These are phyloP conservation scores for Grifola frondosa DNA, from an alignment of 1,284 basidiomycete species.

Conservation along the genomic window DNA sequence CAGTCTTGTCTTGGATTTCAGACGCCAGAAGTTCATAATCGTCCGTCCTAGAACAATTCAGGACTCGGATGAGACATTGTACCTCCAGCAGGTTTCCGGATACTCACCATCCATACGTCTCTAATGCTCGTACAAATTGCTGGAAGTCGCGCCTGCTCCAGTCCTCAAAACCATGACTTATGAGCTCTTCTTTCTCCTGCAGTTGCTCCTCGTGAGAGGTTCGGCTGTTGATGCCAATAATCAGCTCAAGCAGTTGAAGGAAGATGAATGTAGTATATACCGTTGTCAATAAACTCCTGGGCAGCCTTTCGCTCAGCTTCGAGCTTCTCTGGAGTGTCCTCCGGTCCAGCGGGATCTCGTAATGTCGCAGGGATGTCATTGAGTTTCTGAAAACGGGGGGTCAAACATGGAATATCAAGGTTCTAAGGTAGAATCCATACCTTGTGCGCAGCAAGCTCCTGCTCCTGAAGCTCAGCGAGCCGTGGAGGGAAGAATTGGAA, in stretches of 20 bases:
- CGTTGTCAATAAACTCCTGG: constrained; percentile 86
- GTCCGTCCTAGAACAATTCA: constrained; percentile 52
- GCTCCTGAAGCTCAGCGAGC: constrained; percentile 83
- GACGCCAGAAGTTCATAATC: constrained; percentile 75
- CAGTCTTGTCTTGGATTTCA: constrained; percentile 86
- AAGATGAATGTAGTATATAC: constrained; percentile 39
- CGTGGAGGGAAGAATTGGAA: constrained; percentile 96
- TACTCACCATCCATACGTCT: constrained; percentile 82
- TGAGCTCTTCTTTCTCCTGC: constrained; percentile 75
- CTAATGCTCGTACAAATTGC: constrained; percentile 83
- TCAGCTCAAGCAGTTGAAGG: neutral
- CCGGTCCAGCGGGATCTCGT: constrained; percentile 68
- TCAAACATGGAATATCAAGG: neutral
- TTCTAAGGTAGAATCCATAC: constrained; percentile 36
- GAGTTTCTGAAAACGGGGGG: constrained; percentile 45
- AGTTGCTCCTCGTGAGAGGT: constrained; percentile 83
- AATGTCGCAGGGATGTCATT: constrained; percentile 76
- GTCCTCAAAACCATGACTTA: constrained; percentile 81
- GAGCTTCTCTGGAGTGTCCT: constrained; percentile 82
- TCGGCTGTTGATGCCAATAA: constrained; percentile 57
- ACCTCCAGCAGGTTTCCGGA: neutral
- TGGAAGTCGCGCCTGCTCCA: constrained; percentile 96
- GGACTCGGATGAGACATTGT: constrained; percentile 1
- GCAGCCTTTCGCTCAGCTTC: constrained; percentile 81
- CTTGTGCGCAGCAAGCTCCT: constrained; percentile 82